These are phyloP conservation scores for Trapa incisa DNA, from an alignment of 345 rosid species.

Conservation along the genomic window DNA sequence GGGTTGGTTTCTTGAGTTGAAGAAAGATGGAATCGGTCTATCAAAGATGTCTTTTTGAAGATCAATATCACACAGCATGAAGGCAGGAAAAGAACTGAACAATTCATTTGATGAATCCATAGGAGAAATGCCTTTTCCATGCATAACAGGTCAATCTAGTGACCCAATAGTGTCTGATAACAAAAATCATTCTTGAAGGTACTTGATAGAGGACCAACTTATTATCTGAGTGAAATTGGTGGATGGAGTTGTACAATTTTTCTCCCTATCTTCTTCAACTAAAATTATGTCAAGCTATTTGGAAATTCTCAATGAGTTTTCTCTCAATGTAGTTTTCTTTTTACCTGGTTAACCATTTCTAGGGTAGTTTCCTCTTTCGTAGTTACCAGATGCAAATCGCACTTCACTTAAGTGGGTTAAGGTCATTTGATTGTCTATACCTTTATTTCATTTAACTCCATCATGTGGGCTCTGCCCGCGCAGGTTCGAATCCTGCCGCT, in stretches of 20 bases:
- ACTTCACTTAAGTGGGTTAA: too few species aligned
- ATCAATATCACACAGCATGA: neutral
- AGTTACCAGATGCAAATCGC: too few species aligned
- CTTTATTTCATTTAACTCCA: neutral
- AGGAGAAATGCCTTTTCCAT: neutral
- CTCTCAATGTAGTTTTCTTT: too few species aligned
- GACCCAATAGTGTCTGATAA: neutral
- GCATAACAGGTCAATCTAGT: neutral
- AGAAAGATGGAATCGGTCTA: neutral
- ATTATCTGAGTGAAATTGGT: neutral
- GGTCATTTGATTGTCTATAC: too few species aligned
- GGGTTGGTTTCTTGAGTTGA: neutral
- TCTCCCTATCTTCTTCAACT: too few species aligned
- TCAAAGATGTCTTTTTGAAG: neutral
- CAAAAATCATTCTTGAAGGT: neutral
- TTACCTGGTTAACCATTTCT: too few species aligned
- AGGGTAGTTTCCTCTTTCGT: too few species aligned
- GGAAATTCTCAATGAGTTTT: too few species aligned
- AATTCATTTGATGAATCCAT: neutral
- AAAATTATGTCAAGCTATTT: too few species aligned
- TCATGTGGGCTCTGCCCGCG: conserved; percentile 94
- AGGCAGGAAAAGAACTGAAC: neutral
- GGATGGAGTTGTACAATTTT: too few species aligned
- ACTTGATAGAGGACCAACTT: neutral
- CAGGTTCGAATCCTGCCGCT: conserved; percentile 84